A percentile compares a stretch with the other conserved stretches of the same genome.
phyloP scores from a whole-genome alignment of 2,329 filamentous ascomycete species.

The Domatiomyces globalis region DNA sequence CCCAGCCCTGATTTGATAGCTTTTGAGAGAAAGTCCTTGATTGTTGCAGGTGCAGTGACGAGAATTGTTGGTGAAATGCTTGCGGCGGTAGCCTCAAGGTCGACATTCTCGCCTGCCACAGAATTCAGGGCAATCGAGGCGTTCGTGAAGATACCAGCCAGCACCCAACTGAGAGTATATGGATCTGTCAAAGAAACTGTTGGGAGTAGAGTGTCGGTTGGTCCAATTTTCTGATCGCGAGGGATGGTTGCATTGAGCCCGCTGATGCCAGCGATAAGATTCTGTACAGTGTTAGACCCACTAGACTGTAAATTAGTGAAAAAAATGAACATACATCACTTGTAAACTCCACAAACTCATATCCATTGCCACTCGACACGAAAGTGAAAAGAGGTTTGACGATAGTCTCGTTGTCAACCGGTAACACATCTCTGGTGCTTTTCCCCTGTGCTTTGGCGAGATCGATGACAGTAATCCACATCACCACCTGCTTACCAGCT shows the following conservation, averaged over 20 bases:
- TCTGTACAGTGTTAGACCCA: conserved; percentile 29
- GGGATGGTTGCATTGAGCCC: conserved; percentile 66
- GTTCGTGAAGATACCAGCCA: conserved; percentile 73
- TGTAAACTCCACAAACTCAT: conserved; percentile 68
- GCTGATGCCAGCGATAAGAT: conserved; percentile 75
- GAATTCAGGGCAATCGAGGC: conserved; percentile 79
- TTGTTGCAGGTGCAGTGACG: conserved; percentile 45
- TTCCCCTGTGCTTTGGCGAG: conserved; percentile 21
- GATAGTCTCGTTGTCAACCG: conserved; percentile 39
- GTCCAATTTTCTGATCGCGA: conserved; percentile 54
- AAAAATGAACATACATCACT: conserved; percentile 38
- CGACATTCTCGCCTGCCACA: conserved; percentile 58
- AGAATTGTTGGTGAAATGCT: conserved; percentile 54
- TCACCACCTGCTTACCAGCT: background rate
- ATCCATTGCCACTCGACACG: conserved; percentile 29
- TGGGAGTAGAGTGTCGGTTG: conserved; percentile 69
- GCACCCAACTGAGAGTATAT: conserved; percentile 64
- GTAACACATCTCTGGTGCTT: conserved; percentile 50
- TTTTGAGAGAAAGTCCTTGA: conserved; percentile 48
- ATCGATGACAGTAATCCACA: background rate
- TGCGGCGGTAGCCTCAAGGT: conserved; percentile 61
- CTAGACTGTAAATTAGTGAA: conserved; percentile 9
- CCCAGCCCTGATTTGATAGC: conserved; percentile 35
- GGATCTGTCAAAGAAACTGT: conserved; percentile 67
- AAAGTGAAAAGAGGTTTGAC: conserved; percentile 33